Evolutionary conservation across 768 basidiomycete genomes (phyloP).

Genomic region (Rhodotorula diobovata): DNA sequence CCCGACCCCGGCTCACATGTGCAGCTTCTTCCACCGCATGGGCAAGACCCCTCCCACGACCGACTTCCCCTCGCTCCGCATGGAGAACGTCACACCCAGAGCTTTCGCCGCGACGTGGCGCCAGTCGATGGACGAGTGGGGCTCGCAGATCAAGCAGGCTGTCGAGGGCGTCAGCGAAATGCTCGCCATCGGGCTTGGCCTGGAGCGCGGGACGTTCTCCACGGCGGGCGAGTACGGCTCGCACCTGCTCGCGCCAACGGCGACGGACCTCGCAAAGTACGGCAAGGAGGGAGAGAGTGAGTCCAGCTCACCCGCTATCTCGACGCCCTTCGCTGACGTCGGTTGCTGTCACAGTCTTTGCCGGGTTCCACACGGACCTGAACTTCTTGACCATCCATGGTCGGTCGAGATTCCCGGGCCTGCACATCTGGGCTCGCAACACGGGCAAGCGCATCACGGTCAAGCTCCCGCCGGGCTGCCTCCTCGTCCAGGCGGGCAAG

Average conservation of each 20-base stretch:
- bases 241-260: conserved; percentile 87
- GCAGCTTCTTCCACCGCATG: conserved; percentile 47
- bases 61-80: conserved; percentile 68
- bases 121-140: conserved; percentile 76
- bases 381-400: conserved; percentile 92
- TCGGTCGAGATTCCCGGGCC: conserved; percentile 75
- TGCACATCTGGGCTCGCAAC: conserved; percentile 93
- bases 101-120: conserved; percentile 65
- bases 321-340: not conserved
- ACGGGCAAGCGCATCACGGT: conserved; percentile 84
- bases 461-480: conserved; percentile 71
- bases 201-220: conserved; percentile 64
- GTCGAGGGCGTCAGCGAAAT: conserved; percentile 84
- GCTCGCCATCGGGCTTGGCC: conserved; percentile 74
- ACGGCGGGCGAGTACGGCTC: conserved; percentile 85
- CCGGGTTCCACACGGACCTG: conserved; percentile 90
- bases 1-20: not conserved
- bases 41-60: conserved; percentile 46
- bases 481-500: conserved; percentile 92
- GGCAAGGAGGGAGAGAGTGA: conserved; percentile 65
- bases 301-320: not conserved
- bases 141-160: conserved; percentile 75
- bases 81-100: conserved; percentile 74
- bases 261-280: conserved; percentile 79
- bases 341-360: conserved; percentile 54